Evolutionary conservation across 2,329 filamentous ascomycete species (phyloP), one percentile per base, ranked within the genome.

Genomic region (Aspergillus texensis): DNA sequence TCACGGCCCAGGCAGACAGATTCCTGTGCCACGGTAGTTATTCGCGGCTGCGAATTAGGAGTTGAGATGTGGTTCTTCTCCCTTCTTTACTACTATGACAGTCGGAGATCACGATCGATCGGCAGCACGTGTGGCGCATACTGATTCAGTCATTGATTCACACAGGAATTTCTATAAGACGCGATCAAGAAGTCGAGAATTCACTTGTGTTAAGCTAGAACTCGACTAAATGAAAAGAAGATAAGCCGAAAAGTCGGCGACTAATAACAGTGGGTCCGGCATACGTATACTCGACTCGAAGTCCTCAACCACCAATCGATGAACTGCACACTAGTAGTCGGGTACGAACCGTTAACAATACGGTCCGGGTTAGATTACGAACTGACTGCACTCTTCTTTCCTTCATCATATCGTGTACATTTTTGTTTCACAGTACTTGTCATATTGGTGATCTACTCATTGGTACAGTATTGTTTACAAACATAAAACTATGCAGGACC

Each of bases 191-290:
- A 21, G 28, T 24, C 8, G 28, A 36, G 19, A 54, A 24, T 12
- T 52, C 5, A 14, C 30, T 24, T 34, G 3, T 21, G 28, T 12
- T 55, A 39, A 24, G 6, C 19, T 8, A 16, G 26, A 50, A 54
- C 6, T 24, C 11, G 16, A 55, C 52, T 39, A 39, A 10, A 39
- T 19, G 16, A 5, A 55, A 39, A 39, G 26, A 55, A 39, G 14
- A 39, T 39, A 39, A 36, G 32, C 32, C 21, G 52, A 39, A 36
- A 55, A 39, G 1, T 36, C n/a, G 32, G 52, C 26, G 21, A 32
- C 52, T 24, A 55, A 55, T 36, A 3, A 55, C n/a, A 39, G 52
- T 55, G 52, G 52, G 32, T 39, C 52, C 52, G 32, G 32, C 52
- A 39, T 55, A 55, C 52, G 52, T 55, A 55, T 55, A 55, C 52